A percentile compares a stretch with the other conserved stretches of the same genome.
phyloP scores from a whole-genome alignment of 23 red algal genomes.

The Cyanidioschyzon merolae region DNA sequence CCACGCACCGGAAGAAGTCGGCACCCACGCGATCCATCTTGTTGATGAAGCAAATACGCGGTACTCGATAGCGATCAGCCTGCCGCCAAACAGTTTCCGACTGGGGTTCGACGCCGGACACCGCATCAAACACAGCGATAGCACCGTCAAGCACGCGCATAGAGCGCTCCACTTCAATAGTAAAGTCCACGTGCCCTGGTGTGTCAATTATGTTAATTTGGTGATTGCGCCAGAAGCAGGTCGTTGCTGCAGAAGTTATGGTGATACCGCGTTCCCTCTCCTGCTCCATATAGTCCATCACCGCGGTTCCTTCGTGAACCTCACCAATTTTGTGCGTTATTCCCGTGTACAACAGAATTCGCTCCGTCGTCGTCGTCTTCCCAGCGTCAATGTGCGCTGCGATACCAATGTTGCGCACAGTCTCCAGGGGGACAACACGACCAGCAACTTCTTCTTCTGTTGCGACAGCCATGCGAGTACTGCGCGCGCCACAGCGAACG shows the following conservation, averaged over 20 bases:
- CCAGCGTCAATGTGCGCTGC: conserved; percentile 87
- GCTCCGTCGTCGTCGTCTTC: conserved; percentile 97
- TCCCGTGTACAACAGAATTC: conserved; percentile 97
- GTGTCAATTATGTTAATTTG: conserved; percentile 99
- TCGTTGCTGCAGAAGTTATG: conserved; percentile 93
- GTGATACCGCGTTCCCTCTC: conserved; percentile 97
- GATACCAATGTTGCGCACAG: conserved; percentile 68
- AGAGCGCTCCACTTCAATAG: conserved; percentile 92
- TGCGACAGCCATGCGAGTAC: not conserved
- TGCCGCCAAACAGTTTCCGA: conserved; percentile 99
- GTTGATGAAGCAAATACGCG: conserved; percentile 98
- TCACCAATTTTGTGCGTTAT: conserved; percentile 98
- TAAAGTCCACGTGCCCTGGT: conserved; percentile 98
- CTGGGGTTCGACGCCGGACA: conserved; percentile 93
- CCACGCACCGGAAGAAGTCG: conserved; percentile 88
- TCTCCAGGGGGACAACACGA: conserved; percentile 3
- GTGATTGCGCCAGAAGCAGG: conserved; percentile 79
- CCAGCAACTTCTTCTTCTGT: not conserved
- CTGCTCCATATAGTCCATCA: conserved; percentile 99
- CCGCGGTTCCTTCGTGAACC: conserved; percentile 95
- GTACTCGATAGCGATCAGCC: conserved; percentile 83
- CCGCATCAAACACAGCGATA: conserved; percentile 89
- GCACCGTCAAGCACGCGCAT: conserved; percentile 95
- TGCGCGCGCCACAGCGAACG: not conserved
- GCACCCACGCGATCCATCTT: conserved; percentile 98